Evolutionary conservation across 169 alveolate genomes (phyloP).

Genomic region (Cryptosporidium tyzzeri): DNA sequence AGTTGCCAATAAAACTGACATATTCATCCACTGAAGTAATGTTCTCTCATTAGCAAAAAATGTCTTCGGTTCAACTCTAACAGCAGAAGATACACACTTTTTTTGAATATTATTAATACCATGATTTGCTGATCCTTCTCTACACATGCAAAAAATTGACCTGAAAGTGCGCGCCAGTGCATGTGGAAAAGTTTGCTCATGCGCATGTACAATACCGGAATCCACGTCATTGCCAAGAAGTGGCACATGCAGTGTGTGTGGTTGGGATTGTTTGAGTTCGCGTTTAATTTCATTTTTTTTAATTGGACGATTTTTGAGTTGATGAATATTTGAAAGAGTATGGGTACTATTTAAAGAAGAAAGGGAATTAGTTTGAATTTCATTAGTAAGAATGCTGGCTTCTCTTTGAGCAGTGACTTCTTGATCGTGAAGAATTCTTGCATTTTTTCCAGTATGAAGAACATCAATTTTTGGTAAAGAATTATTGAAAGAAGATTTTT

Average conservation of each 20-base stretch:
- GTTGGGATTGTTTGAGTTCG: background rate
- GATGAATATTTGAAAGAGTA: background rate
- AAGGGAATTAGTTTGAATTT: constrained; percentile 9
- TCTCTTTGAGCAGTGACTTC: constrained; percentile 74
- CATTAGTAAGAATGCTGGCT: constrained; percentile 47
- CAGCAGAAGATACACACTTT: constrained; percentile 77
- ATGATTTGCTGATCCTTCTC: background rate
- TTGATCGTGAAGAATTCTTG: constrained; percentile 72
- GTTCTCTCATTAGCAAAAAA: constrained; percentile 87
- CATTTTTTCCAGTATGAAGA: constrained; percentile 60
- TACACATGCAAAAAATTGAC: constrained; percentile 39
- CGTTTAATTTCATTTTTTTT: constrained; percentile 7
- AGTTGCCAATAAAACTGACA: constrained; percentile 83
- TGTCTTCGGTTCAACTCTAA: constrained; percentile 86
- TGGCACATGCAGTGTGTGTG: constrained; percentile 46
- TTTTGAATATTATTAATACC: background rate
- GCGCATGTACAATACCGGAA: background rate
- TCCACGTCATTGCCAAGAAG: constrained; percentile 38
- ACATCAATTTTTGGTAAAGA: constrained; percentile 56
- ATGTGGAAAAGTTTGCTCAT: constrained; percentile 9
- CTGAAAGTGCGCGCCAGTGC: background rate
- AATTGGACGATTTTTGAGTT: background rate
- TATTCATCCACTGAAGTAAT: constrained; percentile 84
- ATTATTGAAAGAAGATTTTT: constrained; percentile 13
- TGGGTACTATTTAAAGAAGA: constrained; percentile 34